Conservation (phyloP, 2,329 filamentous ascomycete genomes). For the Neofusicoccum laricinum region DNA sequence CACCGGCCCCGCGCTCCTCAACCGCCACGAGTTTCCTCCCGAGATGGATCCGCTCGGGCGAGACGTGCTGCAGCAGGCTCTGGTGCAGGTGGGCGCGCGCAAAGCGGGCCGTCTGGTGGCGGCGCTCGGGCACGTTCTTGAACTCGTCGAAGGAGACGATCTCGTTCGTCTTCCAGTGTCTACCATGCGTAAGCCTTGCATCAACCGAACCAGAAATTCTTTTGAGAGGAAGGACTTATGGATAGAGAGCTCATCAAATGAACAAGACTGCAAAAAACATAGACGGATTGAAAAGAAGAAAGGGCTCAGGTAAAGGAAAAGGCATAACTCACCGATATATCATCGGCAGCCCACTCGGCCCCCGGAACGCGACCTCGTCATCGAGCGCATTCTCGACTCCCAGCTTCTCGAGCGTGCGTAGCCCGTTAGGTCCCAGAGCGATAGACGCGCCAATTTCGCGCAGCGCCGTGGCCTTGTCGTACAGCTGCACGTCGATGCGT, state of each 20-base stretch:
- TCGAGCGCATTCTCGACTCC: slow-evolving; percentile 33
- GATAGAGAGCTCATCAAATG: no score
- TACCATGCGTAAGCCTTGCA: background rate
- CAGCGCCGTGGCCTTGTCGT: slow-evolving; percentile 33
- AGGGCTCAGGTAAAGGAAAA: background rate
- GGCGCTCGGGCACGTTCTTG: slow-evolving; percentile 27
- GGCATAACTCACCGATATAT: slow-evolving; percentile 36
- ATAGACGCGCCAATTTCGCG: slow-evolving; percentile 40
- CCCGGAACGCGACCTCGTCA: slow-evolving; percentile 34
- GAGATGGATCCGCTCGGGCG: slow-evolving; percentile 30
- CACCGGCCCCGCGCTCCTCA: slow-evolving; percentile 16
- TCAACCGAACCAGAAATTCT: background rate
- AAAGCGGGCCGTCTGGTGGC: slow-evolving; percentile 36
- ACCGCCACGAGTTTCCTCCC: slow-evolving; percentile 26
- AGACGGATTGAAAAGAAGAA: background rate
- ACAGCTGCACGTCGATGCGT: slow-evolving; percentile 33
- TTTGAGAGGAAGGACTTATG: background rate
- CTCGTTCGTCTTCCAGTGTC: slow-evolving; percentile 39
- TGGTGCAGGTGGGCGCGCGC: slow-evolving; percentile 37
- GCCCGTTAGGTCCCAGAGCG: slow-evolving; percentile 31
- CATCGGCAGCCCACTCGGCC: slow-evolving; percentile 29
- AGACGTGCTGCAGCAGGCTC: slow-evolving; percentile 30
- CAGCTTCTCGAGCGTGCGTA: slow-evolving; percentile 32
- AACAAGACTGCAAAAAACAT: no score
- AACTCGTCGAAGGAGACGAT: slow-evolving; percentile 32